Evolutionary conservation across 441 rosid genomes (phyloP).

Genomic region (Jatropha multifida): DNA sequence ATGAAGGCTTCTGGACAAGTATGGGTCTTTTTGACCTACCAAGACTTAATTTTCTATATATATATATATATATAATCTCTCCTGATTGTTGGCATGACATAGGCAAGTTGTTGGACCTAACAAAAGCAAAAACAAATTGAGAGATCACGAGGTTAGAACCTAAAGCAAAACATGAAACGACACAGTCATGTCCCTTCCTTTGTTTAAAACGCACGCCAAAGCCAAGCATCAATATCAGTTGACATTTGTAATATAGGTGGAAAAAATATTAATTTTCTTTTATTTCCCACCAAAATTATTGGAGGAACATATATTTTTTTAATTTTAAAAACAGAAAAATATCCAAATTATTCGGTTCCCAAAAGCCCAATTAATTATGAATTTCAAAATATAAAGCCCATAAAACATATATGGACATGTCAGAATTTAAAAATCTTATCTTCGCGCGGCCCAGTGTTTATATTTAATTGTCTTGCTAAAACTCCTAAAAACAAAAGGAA

Average conservation of each 20-base stretch:
- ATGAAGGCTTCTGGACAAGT: neutral
- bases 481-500: no score
- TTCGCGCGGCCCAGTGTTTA: no score
- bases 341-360: neutral
- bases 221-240: neutral
- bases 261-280: no score
- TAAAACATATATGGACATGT: neutral
- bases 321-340: no score
- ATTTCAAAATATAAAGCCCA: no score
- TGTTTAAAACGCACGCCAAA: constrained; percentile 2
- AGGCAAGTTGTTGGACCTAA: neutral
- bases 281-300: no score
- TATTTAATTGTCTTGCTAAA: no score
- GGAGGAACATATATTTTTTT: no score
- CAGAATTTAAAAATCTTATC: no score
- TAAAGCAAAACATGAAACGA: neutral
- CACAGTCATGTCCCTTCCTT: neutral
- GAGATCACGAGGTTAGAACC: neutral
- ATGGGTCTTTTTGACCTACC: neutral
- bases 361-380: neutral
- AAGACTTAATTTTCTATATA: neutral
- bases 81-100: neutral
- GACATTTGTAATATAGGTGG: neutral
- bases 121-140: no score
- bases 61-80: no score